phyloP scores from a whole-genome alignment of 768 basidiomycete genomes.

The Tephrocybe sp. region DNA sequence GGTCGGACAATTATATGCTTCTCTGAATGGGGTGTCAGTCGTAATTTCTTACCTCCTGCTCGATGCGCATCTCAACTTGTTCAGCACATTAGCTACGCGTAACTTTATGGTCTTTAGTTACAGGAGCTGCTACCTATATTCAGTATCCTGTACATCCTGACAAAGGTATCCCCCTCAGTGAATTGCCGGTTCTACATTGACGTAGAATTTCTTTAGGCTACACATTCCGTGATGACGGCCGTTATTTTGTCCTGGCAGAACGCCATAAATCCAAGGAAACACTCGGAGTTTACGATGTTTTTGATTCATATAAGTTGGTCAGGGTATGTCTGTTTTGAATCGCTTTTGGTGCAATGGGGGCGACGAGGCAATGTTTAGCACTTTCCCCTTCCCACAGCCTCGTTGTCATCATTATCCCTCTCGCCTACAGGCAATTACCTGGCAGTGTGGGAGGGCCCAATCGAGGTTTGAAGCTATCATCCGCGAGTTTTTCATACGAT shows the following conservation, averaged over 20 bases:
- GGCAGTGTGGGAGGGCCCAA: conserved; percentile 79
- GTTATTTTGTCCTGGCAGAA: conserved; percentile 84
- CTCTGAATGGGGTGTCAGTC: conserved; percentile 89
- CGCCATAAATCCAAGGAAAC: conserved; percentile 89
- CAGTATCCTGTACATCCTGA: conserved; percentile 84
- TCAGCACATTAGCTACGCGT: conserved; percentile 62
- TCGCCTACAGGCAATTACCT: conserved; percentile 76
- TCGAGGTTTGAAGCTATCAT: conserved; percentile 56
- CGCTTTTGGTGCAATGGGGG: conserved; percentile 4
- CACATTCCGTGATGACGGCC: conserved; percentile 75
- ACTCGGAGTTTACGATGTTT: conserved; percentile 77
- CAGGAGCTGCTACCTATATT: conserved; percentile 75
- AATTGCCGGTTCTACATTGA: background rate
- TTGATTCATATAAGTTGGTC: conserved; percentile 66
- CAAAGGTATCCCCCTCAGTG: conserved; percentile 48
- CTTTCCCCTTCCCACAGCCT: conserved; percentile 75
- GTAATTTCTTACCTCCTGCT: background rate
- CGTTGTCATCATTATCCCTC: conserved; percentile 65
- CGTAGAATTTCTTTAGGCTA: conserved; percentile 51
- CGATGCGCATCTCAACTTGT: conserved; percentile 5
- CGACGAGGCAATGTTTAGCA: conserved; percentile 47
- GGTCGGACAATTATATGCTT: conserved; percentile 84
- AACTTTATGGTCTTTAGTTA: conserved; percentile 80
- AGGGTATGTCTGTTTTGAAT: conserved; percentile 45
- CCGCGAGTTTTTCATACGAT: background rate